Evolutionary conservation across 331 rosid genomes (phyloP).

Genomic region (Stylosanthes scabra): DNA sequence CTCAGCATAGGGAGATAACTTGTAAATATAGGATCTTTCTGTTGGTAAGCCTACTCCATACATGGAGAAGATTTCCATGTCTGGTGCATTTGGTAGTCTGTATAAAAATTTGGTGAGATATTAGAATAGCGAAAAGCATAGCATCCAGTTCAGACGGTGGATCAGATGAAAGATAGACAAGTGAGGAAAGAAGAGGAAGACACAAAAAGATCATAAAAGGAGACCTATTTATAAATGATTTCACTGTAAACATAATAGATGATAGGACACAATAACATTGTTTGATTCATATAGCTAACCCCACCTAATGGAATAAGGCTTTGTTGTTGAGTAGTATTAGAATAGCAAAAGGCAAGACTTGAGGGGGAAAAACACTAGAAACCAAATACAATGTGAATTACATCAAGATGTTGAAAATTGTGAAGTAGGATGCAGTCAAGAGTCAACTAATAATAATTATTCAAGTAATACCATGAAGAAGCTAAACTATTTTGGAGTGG

Average conservation of each 20-base stretch:
- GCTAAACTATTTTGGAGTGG: conserved; percentile 11
- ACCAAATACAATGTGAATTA: not conserved
- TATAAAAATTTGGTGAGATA: conserved; percentile 20
- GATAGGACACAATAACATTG: no score
- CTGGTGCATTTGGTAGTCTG: conserved; percentile 96
- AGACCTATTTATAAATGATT: no score
- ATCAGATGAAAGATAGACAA: no score
- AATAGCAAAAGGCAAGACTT: not conserved
- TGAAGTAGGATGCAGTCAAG: conserved; percentile 10
- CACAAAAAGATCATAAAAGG: no score
- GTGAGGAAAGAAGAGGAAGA: no score
- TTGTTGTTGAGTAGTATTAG: no score
- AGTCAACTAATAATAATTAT: conserved; percentile 13
- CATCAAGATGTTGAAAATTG: not conserved
- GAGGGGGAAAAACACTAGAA: not conserved
- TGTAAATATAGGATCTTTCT: conserved; percentile 88
- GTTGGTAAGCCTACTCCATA: conserved; percentile 98
- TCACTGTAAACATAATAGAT: no score
- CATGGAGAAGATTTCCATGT: conserved; percentile 90
- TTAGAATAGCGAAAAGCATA: conserved; percentile 8
- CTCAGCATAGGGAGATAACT: conserved; percentile 69
- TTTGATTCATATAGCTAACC: no score
- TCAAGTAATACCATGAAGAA: not conserved
- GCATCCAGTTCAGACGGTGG: no score
- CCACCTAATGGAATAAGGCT: no score